These are phyloP conservation scores for Physaria fendleri DNA, from an alignment of 345 rosid genomes.

Conservation along the genomic window DNA sequence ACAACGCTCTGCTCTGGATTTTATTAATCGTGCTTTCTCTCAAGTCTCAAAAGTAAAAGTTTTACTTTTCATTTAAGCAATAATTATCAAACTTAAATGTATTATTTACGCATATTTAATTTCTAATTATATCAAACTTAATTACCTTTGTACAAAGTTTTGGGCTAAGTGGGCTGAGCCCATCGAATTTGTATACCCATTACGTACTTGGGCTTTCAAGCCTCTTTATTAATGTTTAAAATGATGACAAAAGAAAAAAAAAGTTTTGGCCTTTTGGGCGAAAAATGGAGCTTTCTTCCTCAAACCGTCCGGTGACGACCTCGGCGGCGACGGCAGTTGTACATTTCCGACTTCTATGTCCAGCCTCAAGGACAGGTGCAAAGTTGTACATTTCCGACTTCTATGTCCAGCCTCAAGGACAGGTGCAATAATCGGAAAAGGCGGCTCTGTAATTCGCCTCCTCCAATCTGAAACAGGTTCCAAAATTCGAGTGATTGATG, in stretches of 20 bases:
- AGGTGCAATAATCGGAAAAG: conserved; percentile 40
- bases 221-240: too few species aligned
- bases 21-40: conserved; percentile 16
- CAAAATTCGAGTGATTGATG: conserved; percentile 43
- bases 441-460: conserved; percentile 37
- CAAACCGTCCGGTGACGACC: conserved; percentile 26
- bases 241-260: too few species aligned
- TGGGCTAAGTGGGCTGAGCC: too few species aligned
- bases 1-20: neutral
- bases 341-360: conserved; percentile 37
- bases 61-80: conserved; percentile 8
- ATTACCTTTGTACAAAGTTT: too few species aligned
- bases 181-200: too few species aligned
- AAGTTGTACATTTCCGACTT: conserved; percentile 31
- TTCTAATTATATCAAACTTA: too few species aligned
- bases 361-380: conserved; percentile 33
- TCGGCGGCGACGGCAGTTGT: conserved; percentile 14
- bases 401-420: conserved; percentile 35
- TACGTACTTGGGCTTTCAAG: too few species aligned
- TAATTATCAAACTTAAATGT: too few species aligned
- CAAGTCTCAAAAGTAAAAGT: neutral
- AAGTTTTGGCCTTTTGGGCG: too few species aligned
- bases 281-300: conserved; percentile 27
- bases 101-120: too few species aligned
- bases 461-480: conserved; percentile 37